phyloP scores from a whole-genome alignment of 768 basidiomycete species.

The Tylopilus subfusipes region DNA sequence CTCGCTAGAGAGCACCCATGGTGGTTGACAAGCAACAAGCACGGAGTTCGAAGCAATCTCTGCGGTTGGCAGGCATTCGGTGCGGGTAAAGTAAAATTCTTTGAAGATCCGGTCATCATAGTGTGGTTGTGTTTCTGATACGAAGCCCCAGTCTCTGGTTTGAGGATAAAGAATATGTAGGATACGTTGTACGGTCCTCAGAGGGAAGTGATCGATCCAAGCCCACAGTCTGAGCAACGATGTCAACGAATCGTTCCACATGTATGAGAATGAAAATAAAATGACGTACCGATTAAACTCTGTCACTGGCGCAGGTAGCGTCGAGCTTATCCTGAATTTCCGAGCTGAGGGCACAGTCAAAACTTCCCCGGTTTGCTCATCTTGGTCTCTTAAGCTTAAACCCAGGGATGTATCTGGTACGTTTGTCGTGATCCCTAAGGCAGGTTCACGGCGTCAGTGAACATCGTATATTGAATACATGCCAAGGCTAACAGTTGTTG shows the following conservation, averaged over 20 bases:
- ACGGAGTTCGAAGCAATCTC: constrained; percentile 36
- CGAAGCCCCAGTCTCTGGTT: constrained; percentile 42
- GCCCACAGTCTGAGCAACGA: constrained; percentile 22
- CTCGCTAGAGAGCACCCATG: constrained; percentile 53
- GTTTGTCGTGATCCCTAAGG: constrained; percentile 26
- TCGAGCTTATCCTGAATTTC: constrained; percentile 25
- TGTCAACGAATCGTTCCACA: neutral
- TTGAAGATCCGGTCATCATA: constrained; percentile 41
- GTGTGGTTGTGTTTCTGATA: constrained; percentile 31
- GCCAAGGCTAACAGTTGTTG: constrained; percentile 25
- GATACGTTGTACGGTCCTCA: constrained; percentile 34
- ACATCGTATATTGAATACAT: neutral
- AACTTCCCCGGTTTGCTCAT: constrained; percentile 26
- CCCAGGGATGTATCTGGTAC: constrained; percentile 30
- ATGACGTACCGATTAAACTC: constrained; percentile 30
- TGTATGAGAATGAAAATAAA: neutral
- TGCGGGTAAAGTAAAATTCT: constrained; percentile 43
- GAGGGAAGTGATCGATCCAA: constrained; percentile 33
- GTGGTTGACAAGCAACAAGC: constrained; percentile 57
- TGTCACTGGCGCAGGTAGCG: constrained; percentile 29
- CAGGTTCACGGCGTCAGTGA: neutral
- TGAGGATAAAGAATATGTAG: constrained; percentile 45
- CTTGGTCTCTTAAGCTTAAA: constrained; percentile 22
- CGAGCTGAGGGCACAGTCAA: constrained; percentile 32
- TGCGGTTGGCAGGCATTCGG: constrained; percentile 17